phyloP scores from a whole-genome alignment of 192 early-diverging fungal genomes.

The Linderina pennispora region DNA sequence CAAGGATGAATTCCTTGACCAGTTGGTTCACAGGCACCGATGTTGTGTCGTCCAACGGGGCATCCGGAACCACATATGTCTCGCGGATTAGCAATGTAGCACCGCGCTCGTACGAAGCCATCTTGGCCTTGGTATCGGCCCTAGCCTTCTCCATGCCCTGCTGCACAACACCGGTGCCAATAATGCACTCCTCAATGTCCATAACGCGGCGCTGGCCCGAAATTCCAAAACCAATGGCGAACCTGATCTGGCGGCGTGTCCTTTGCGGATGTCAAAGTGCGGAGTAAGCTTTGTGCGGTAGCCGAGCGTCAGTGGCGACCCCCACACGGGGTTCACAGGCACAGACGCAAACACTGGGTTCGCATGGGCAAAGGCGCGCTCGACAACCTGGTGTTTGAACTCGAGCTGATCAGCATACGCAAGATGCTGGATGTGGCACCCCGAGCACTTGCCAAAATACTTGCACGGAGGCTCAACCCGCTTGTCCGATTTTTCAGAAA shows the following conservation, averaged over 20 bases:
- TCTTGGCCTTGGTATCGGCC: conserved; percentile 42
- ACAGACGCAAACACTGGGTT: conserved; percentile 39
- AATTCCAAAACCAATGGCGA: conserved; percentile 53
- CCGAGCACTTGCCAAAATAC: conserved; percentile 55
- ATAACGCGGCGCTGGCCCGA: conserved; percentile 54
- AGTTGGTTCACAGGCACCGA: conserved; percentile 21
- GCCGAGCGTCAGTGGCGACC: conserved; percentile 51
- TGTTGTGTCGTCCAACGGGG: conserved; percentile 5
- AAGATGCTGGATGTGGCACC: conserved; percentile 60
- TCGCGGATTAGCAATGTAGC: conserved; percentile 55
- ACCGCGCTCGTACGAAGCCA: conserved; percentile 50
- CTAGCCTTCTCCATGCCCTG: conserved; percentile 45
- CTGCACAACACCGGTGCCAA: conserved; percentile 57
- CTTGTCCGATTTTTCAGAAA: conserved; percentile 20
- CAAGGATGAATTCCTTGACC: conserved; percentile 47
- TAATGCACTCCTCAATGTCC: conserved; percentile 61
- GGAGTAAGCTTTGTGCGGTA: conserved; percentile 66
- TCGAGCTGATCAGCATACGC: conserved; percentile 53
- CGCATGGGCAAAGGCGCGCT: conserved; percentile 44
- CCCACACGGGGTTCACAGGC: conserved; percentile 36
- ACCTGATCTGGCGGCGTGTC: conserved; percentile 36
- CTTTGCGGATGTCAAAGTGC: conserved; percentile 54
- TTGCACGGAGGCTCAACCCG: conserved; percentile 51
- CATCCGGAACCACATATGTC: conserved; percentile 40
- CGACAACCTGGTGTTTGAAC: conserved; percentile 53